Conservation (phyloP, 2,329 filamentous ascomycete genomes). For the Fusarium irregulare region DNA sequence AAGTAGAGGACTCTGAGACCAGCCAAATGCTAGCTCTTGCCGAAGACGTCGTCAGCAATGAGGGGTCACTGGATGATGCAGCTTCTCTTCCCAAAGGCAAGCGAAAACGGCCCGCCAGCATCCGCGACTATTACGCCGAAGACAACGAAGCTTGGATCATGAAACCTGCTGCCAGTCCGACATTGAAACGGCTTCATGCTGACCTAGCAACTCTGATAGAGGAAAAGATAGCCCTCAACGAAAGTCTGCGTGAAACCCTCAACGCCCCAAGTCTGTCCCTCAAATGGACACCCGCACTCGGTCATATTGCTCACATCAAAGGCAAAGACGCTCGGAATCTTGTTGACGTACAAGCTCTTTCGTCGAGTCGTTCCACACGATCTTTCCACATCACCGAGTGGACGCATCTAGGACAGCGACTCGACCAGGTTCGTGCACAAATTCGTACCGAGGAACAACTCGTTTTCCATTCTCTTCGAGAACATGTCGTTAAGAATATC, state of each 20-base stretch:
- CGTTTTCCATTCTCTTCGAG: conserved; percentile 80
- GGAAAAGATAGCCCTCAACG: conserved; percentile 71
- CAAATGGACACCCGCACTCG: conserved; percentile 86
- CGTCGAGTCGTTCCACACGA: conserved; percentile 83
- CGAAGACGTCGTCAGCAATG: conserved; percentile 74
- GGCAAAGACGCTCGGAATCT: conserved; percentile 73
- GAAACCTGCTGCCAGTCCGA: conserved; percentile 74
- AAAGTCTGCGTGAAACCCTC: conserved; percentile 70
- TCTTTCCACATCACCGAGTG: conserved; percentile 88
- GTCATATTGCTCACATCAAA: conserved; percentile 91
- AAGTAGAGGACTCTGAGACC: conserved; percentile 77
- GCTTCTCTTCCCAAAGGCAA: conserved; percentile 66
- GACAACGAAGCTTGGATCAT: conserved; percentile 73
- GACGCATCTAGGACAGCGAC: conserved; percentile 80
- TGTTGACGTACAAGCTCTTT: conserved; percentile 61
- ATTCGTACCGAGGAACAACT: conserved; percentile 87
- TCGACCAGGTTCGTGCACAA: conserved; percentile 81
- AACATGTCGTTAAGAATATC: conserved; percentile 81
- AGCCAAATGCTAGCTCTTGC: conserved; percentile 78
- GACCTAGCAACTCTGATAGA: conserved; percentile 69
- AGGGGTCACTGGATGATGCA: conserved; percentile 70
- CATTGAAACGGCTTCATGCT: conserved; percentile 74
- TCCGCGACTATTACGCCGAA: conserved; percentile 69
- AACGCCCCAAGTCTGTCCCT: conserved; percentile 75
- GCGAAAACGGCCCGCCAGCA: conserved; percentile 58